Evolutionary conservation across 352 stramenopile genomes (phyloP).

Genomic region (Globisporangium mamillatum): DNA sequence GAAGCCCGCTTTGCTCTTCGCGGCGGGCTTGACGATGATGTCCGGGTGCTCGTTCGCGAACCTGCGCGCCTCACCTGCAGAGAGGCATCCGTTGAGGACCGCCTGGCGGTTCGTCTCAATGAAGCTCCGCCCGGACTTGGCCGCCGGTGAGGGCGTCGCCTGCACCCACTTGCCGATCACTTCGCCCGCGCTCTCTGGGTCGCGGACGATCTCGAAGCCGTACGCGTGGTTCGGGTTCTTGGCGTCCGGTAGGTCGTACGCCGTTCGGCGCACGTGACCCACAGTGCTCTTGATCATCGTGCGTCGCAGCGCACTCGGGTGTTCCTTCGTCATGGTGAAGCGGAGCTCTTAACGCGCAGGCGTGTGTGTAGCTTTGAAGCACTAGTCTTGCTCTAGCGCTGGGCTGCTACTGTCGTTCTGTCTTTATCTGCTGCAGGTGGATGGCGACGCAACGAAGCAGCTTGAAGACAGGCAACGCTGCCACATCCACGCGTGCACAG

Average conservation of each 20-base stretch:
- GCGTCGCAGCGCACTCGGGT: conserved; percentile 49
- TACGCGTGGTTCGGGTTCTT: conserved; percentile 67
- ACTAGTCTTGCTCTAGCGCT: conserved; percentile 22
- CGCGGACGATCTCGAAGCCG: conserved; percentile 60
- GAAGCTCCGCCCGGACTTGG: conserved; percentile 64
- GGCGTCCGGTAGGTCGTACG: conserved; percentile 68
- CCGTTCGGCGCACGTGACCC: conserved; percentile 48
- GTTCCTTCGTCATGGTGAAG: conserved; percentile 27
- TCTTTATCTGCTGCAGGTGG: not conserved
- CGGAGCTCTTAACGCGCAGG: not conserved
- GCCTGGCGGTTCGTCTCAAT: conserved; percentile 79
- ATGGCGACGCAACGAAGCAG: not conserved
- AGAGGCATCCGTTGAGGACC: conserved; percentile 54
- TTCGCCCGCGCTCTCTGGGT: conserved; percentile 67
- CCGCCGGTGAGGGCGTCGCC: conserved; percentile 57
- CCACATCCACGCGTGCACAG: not conserved
- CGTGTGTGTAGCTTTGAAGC: not conserved
- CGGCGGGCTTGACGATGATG: conserved; percentile 60
- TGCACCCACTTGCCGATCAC: conserved; percentile 77
- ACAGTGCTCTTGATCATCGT: conserved; percentile 85
- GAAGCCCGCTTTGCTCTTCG: conserved; percentile 56
- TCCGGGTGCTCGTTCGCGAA: conserved; percentile 72
- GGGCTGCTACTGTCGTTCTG: conserved; percentile 4
- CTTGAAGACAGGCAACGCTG: not conserved
- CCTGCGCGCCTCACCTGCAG: conserved; percentile 47